A percentile compares a stretch with the other conserved stretches of the same genome.
These are phyloP conservation scores for Sporisorium scitamineum DNA, from an alignment of 1,284 basidiomycete genomes.

Conservation along the genomic window DNA sequence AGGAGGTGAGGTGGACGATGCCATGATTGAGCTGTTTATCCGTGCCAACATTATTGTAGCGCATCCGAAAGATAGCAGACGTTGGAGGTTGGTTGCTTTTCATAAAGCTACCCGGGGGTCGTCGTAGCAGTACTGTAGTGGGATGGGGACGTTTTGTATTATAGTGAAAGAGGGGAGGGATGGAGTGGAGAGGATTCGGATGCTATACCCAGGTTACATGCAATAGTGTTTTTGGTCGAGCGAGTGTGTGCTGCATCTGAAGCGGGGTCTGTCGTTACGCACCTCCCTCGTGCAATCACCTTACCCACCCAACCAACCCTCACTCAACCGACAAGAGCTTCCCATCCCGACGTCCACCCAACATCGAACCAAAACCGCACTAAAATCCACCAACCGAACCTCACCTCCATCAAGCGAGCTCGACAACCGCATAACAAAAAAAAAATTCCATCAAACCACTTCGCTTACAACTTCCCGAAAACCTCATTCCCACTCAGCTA, in stretches of 20 bases:
- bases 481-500: not conserved
- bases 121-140: too few relatives aligned
- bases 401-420: not conserved
- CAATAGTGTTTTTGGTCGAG: not conserved
- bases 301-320: not conserved
- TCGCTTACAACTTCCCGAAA: not conserved
- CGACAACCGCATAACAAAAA: not conserved
- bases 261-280: too few relatives aligned
- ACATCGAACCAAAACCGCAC: not conserved
- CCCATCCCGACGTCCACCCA: too few relatives aligned
- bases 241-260: too few relatives aligned
- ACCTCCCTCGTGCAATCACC: too few relatives aligned
- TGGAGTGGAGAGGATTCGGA: too few relatives aligned
- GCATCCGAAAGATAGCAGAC: conserved; percentile 39
- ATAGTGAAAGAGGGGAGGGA: too few relatives aligned
- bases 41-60: conserved; percentile 38
- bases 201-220: not conserved
- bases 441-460: not conserved
- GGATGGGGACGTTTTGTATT: too few relatives aligned
- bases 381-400: not conserved
- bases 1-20: conserved; percentile 41
- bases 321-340: not conserved
- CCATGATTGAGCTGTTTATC: conserved; percentile 50
- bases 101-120: conserved; percentile 34
- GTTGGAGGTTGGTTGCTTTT: conserved; percentile 40